Percentiles rank a stretch among this genome's conserved stretches.
Conservation (phyloP, 371 early-diverging fungal genomes). For the Gilbertella persicaria region DNA sequence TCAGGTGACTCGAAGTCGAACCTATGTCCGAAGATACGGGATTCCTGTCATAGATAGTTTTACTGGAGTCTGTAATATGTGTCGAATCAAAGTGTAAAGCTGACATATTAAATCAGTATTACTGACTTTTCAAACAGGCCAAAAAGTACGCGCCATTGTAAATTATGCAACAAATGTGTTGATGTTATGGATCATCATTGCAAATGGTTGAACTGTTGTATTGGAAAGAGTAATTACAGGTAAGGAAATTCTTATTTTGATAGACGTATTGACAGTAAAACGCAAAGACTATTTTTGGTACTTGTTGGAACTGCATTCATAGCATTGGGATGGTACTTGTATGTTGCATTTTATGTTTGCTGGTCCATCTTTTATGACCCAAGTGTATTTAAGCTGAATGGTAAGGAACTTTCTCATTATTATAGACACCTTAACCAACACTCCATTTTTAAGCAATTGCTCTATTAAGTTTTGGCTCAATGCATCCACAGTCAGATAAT, state of each 20-base stretch:
- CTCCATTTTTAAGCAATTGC: not conserved
- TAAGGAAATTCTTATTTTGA: constrained; percentile 5
- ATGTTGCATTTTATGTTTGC: constrained; percentile 24
- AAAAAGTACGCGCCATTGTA: constrained; percentile 65
- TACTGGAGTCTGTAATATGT: constrained; percentile 70
- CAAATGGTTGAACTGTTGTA: constrained; percentile 76
- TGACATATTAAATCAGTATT: not conserved
- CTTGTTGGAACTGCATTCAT: constrained; percentile 29
- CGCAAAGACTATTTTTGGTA: constrained; percentile 19
- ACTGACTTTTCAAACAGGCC: constrained; percentile 11
- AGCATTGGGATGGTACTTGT: constrained; percentile 34
- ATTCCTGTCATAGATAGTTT: constrained; percentile 68
- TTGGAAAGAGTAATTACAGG: constrained; percentile 74
- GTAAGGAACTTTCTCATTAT: constrained; percentile 10
- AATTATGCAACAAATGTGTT: constrained; percentile 86
- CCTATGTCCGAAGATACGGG: constrained; percentile 66
- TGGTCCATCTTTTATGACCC: constrained; percentile 36
- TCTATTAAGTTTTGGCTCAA: not conserved
- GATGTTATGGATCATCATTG: constrained; percentile 85
- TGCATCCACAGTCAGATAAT: not conserved
- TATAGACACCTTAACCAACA: not conserved
- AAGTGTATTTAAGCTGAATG: constrained; percentile 32
- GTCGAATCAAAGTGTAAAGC: constrained; percentile 60
- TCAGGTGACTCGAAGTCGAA: constrained; percentile 56
- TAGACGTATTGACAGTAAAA: not conserved